Evolutionary conservation across 768 basidiomycete species (phyloP).

Genomic region (Lenzites betulinus): DNA sequence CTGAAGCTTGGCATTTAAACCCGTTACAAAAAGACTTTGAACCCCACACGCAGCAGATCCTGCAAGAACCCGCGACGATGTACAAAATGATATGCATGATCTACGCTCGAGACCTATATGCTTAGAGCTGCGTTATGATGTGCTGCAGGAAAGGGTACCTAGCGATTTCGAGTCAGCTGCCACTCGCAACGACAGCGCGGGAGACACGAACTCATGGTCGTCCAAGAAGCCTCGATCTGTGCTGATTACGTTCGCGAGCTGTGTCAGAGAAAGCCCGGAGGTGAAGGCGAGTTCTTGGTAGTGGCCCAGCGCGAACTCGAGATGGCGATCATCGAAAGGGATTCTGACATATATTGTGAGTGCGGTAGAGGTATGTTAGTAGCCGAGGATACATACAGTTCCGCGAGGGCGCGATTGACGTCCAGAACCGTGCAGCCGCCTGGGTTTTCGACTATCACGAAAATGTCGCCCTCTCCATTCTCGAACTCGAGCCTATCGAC

Average conservation of each 20-base stretch:
- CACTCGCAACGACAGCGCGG: not conserved
- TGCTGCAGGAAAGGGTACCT: slow-evolving; percentile 25
- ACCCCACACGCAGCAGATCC: not conserved
- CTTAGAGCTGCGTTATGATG: slow-evolving; percentile 17
- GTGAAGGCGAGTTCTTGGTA: slow-evolving; percentile 26
- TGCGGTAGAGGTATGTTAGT: too few relatives aligned
- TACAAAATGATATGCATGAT: not conserved
- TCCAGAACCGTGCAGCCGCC: slow-evolving; percentile 29
- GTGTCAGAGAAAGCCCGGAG: slow-evolving; percentile 20
- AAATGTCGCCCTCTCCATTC: slow-evolving; percentile 21
- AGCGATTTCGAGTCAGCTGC: not conserved
- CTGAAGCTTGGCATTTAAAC: too few relatives aligned
- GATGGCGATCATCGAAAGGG: slow-evolving; percentile 18
- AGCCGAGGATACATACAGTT: slow-evolving; percentile 16
- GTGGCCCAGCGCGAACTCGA: slow-evolving; percentile 23
- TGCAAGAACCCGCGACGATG: not conserved
- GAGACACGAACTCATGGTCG: slow-evolving; percentile 28
- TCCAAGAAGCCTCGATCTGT: slow-evolving; percentile 26
- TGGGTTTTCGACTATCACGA: slow-evolving; percentile 28
- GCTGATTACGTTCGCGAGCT: slow-evolving; percentile 20
- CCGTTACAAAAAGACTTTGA: not conserved
- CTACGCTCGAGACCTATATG: not conserved
- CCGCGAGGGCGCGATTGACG: slow-evolving; percentile 27
- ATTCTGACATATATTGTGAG: slow-evolving; percentile 8
- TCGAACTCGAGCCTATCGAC: slow-evolving; percentile 24